These are phyloP conservation scores for Acer yangbiense DNA, from an alignment of 345 rosid genomes.

Conservation along the genomic window DNA sequence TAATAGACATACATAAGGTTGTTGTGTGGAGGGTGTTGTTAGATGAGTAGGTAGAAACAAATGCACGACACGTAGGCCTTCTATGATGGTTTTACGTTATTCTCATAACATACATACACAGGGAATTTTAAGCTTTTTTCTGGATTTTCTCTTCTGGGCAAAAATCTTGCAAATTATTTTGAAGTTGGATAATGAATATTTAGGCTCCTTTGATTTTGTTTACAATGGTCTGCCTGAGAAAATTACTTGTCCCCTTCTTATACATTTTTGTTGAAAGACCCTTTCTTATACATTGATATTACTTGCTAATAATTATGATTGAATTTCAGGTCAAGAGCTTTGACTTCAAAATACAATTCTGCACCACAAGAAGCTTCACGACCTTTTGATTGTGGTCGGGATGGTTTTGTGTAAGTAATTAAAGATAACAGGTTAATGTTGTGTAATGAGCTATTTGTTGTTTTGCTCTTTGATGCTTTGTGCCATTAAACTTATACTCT, in stretches of 20 bases:
- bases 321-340: constrained; percentile 75
- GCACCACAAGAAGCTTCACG: constrained; percentile 87
- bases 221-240: constrained; percentile 5
- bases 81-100: neutral
- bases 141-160: neutral
- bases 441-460: neutral
- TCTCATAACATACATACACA: neutral
- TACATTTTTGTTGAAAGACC: too few relatives aligned
- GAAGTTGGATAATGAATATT: neutral
- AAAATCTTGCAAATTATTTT: neutral
- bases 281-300: neutral
- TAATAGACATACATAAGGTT: neutral
- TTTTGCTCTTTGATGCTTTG: neutral
- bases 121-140: constrained; percentile 1
- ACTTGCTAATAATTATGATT: constrained; percentile 19
- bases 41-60: neutral
- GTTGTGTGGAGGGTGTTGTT: neutral
- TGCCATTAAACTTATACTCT: constrained; percentile 22
- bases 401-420: constrained; percentile 93
- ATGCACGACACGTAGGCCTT: neutral
- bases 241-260: neutral
- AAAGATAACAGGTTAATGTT: constrained; percentile 10
- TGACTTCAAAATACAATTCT: constrained; percentile 78
- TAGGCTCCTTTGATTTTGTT: constrained; percentile 2
- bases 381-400: constrained; percentile 89